phyloP scores from a whole-genome alignment of 2,329 filamentous ascomycete genomes.

The Dothidotthia symphoricarpi region DNA sequence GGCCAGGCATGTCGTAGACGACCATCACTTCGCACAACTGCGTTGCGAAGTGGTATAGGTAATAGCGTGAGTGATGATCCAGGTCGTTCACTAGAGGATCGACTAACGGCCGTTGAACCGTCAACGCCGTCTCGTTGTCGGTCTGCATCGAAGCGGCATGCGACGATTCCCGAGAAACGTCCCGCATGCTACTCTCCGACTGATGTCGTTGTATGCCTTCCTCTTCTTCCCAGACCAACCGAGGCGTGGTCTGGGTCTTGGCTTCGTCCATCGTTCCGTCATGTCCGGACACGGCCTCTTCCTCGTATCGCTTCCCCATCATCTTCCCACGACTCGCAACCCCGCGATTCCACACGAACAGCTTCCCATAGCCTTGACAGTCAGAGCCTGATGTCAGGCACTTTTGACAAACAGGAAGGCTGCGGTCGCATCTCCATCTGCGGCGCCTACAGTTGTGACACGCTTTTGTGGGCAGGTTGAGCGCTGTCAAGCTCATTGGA shows the following conservation, averaged over 20 bases:
- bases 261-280: slow-evolving; percentile 22
- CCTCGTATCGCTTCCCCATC: slow-evolving; percentile 55
- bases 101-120: slow-evolving; percentile 46
- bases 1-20: slow-evolving; percentile 46
- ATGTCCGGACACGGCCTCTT: slow-evolving; percentile 15
- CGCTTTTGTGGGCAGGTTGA: slow-evolving; percentile 40
- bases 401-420: slow-evolving; percentile 59
- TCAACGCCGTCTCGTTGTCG: slow-evolving; percentile 16
- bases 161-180: background rate
- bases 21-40: slow-evolving; percentile 57
- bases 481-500: slow-evolving; percentile 33
- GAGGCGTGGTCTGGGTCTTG: slow-evolving; percentile 20
- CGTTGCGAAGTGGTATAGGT: slow-evolving; percentile 50
- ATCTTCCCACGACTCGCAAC: slow-evolving; percentile 54
- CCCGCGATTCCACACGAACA: slow-evolving; percentile 60
- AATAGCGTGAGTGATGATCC: slow-evolving; percentile 47
- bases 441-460: slow-evolving; percentile 64
- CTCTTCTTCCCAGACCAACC: slow-evolving; percentile 20
- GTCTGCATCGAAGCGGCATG: background rate
- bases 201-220: slow-evolving; percentile 6
- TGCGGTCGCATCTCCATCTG: slow-evolving; percentile 62
- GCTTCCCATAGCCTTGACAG: slow-evolving; percentile 62
- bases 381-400: slow-evolving; percentile 56
- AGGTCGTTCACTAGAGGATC: slow-evolving; percentile 60
- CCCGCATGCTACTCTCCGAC: background rate